A percentile compares a stretch with the other conserved stretches of the same genome.
These are phyloP conservation scores for Handroanthus guayacan DNA, from an alignment of 257 asterid species.

Conservation along the genomic window DNA sequence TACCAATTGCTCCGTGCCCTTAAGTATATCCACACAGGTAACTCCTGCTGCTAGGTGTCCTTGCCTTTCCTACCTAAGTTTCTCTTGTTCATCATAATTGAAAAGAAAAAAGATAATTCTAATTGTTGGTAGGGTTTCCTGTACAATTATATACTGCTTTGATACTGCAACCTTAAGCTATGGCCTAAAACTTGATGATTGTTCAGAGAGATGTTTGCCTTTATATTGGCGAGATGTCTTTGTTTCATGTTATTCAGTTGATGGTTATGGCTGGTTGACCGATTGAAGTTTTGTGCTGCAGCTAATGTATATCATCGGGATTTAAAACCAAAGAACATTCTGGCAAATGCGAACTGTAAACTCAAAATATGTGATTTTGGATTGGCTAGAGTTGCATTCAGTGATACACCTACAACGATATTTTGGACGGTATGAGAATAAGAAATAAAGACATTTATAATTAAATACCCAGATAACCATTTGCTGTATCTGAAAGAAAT, in stretches of 20 bases:
- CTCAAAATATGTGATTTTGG: slow-evolving; percentile 97
- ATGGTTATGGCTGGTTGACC: slow-evolving; percentile 30
- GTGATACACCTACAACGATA: slow-evolving; percentile 84
- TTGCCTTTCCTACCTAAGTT: not conserved
- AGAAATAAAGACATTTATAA: slow-evolving; percentile 6
- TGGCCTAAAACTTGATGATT: not conserved
- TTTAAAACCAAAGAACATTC: slow-evolving; percentile 84
- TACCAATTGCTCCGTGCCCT: slow-evolving; percentile 91
- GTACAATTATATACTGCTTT: not conserved
- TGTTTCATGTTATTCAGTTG: not conserved
- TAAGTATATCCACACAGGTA: slow-evolving; percentile 91
- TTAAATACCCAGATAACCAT: not conserved
- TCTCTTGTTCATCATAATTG: slow-evolving; percentile 9
- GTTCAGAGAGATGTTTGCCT: not conserved
- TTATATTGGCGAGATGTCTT: slow-evolving; percentile 3
- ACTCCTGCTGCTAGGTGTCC: slow-evolving; percentile 6
- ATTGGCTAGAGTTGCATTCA: slow-evolving; percentile 95
- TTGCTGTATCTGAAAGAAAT: slow-evolving; percentile 6
- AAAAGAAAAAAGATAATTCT: not conserved
- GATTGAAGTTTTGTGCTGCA: slow-evolving; percentile 49
- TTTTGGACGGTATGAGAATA: slow-evolving; percentile 89
- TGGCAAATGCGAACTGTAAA: slow-evolving; percentile 97
- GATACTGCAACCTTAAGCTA: slow-evolving; percentile 4
- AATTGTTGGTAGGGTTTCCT: slow-evolving; percentile 1
- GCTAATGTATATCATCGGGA: slow-evolving; percentile 97